These are phyloP conservation scores for Heliamphora pulchella DNA, from an alignment of 179 eudicot genomes.

Conservation along the genomic window DNA sequence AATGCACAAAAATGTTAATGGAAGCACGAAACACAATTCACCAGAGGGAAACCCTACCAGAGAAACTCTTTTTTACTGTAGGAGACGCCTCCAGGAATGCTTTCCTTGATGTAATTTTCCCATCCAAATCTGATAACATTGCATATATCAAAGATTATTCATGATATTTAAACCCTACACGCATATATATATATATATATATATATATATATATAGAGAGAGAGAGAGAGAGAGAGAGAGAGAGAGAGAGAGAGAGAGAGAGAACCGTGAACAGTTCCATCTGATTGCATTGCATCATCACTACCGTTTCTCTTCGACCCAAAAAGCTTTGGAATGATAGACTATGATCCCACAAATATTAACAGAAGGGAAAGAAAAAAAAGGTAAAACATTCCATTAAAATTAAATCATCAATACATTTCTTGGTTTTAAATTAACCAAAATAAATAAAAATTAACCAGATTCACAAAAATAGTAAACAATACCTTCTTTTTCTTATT, in stretches of 20 bases:
- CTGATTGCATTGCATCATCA: conserved; percentile 21
- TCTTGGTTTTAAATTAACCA: not conserved
- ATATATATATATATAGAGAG: no score
- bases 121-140: conserved; percentile 19
- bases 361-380: not conserved
- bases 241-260: conserved; percentile 11
- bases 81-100: conserved; percentile 23
- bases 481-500: conserved; percentile 41
- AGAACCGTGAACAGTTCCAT: conserved; percentile 22
- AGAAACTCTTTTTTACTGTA: conserved; percentile 16
- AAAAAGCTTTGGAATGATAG: conserved; percentile 40
- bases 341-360: conserved; percentile 14
- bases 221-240: not conserved
- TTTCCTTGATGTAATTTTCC: conserved; percentile 22
- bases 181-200: no score
- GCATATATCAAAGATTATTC: no score
- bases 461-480: not conserved
- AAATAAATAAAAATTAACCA: not conserved
- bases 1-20: conserved; percentile 1
- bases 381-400: not conserved
- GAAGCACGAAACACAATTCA: not conserved
- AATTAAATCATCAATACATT: not conserved
- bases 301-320: conserved; percentile 25
- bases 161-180: no score
- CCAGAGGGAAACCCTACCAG: conserved; percentile 17